phyloP scores from a whole-genome alignment of 164 flowering plant species.

The Annona squamosa region DNA sequence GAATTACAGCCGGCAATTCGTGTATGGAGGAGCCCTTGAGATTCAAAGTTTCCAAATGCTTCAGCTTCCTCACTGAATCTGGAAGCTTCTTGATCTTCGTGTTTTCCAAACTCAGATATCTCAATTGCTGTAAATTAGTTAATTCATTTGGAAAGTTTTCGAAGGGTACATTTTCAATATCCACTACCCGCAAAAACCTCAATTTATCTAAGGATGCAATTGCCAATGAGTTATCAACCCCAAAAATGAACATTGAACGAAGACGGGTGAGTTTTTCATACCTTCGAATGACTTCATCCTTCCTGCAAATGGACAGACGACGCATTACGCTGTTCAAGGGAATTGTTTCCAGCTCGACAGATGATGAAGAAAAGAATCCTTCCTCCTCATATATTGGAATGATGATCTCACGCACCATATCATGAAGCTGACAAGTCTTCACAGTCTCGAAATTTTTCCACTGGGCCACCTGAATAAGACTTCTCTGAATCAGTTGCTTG shows the following conservation, averaged over 20 bases:
- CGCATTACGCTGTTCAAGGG: too few relatives aligned
- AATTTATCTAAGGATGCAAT: not conserved
- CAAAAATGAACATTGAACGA: too few relatives aligned
- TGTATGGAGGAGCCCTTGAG: constrained; percentile 3
- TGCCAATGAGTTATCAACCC: not conserved
- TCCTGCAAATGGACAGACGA: too few relatives aligned
- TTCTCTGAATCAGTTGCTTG: constrained; percentile 4
- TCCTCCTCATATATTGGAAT: constrained; percentile 2
- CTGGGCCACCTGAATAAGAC: constrained; percentile 6
- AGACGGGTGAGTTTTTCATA: too few relatives aligned
- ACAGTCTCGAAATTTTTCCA: not conserved
- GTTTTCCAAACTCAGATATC: constrained; percentile 7
- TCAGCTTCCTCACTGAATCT: constrained; percentile 5
- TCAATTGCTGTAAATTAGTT: not conserved
- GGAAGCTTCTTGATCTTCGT: constrained; percentile 10
- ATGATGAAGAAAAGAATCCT: too few relatives aligned
- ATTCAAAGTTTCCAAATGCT: constrained; percentile 6
- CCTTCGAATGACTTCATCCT: too few relatives aligned
- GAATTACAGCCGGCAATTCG: constrained; percentile 8
- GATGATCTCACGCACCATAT: constrained; percentile 12
- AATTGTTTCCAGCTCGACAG: too few relatives aligned
- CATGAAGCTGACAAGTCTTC: constrained; percentile 6
- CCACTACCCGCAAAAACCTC: constrained; percentile 7
- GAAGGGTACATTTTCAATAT: not conserved
- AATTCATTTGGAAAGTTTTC: not conserved